A percentile compares a stretch with the other conserved stretches of the same genome.
These are phyloP conservation scores for Paxillus rubicundulus DNA, from an alignment of 768 basidiomycete species.

Conservation along the genomic window DNA sequence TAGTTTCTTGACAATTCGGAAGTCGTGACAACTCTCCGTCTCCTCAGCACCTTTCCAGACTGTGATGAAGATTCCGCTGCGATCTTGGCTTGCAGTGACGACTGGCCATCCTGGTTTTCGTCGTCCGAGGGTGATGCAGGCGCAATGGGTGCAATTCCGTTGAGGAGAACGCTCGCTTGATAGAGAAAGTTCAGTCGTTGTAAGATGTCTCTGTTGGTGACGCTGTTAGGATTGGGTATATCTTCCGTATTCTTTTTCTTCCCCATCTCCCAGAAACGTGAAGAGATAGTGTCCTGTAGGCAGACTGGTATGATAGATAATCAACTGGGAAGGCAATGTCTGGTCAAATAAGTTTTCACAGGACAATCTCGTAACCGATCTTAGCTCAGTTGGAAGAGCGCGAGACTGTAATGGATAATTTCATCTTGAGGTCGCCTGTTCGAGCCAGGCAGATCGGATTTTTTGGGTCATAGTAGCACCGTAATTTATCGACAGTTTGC, in stretches of 20 bases:
- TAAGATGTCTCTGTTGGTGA: constrained; percentile 70
- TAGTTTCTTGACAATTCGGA: constrained; percentile 65
- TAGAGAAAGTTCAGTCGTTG: constrained; percentile 86
- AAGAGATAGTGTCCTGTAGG: no score
- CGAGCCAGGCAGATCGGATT: constrained; percentile 41
- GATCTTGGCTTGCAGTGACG: not conserved
- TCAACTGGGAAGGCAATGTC: no score
- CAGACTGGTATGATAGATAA: no score
- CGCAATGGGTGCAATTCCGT: constrained; percentile 32
- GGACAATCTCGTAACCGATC: constrained; percentile 8
- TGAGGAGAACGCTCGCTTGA: constrained; percentile 71
- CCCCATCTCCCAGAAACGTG: constrained; percentile 44
- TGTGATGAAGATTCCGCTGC: not conserved
- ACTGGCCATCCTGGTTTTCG: not conserved
- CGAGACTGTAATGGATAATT: constrained; percentile 41
- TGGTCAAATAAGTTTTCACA: no score
- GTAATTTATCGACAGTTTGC: no score
- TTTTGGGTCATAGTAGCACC: not conserved
- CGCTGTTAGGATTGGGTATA: constrained; percentile 52
- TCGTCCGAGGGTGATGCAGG: not conserved
- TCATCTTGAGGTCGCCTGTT: constrained; percentile 46
- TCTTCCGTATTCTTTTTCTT: constrained; percentile 61
- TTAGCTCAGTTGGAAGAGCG: constrained; percentile 50
- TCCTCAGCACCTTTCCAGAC: constrained; percentile 10
- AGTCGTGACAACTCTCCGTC: constrained; percentile 31